These are phyloP conservation scores for Cairneyella variabilis DNA, from an alignment of 495 filamentous ascomycete genomes.

Conservation along the genomic window DNA sequence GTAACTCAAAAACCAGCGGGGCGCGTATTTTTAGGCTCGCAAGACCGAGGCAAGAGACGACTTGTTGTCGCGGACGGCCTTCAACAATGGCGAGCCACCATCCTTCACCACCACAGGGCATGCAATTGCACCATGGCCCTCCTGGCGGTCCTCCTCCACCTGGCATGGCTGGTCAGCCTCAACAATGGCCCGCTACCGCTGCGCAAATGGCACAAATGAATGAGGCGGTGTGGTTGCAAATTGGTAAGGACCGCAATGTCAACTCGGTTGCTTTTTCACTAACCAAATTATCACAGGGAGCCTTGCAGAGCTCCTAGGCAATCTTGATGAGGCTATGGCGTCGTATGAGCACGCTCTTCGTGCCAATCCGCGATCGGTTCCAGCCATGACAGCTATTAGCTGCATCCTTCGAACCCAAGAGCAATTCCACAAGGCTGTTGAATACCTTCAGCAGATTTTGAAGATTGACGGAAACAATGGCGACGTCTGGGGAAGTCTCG, in stretches of 20 bases:
- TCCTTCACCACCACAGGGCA: slow-evolving; percentile 50
- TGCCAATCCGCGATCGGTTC: slow-evolving; percentile 84
- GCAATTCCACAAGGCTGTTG: slow-evolving; percentile 89
- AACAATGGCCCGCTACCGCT: slow-evolving; percentile 25
- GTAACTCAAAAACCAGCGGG: no score
- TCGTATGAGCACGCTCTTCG: slow-evolving; percentile 87
- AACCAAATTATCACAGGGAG: slow-evolving; percentile 52
- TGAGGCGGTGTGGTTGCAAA: slow-evolving; percentile 88
- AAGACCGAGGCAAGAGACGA: no score
- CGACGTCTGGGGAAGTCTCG: slow-evolving; percentile 94
- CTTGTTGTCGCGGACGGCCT: slow-evolving; percentile 4
- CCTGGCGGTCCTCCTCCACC: slow-evolving; percentile 43
- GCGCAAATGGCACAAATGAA: slow-evolving; percentile 54
- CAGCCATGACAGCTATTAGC: slow-evolving; percentile 92
- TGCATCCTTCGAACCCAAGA: slow-evolving; percentile 87
- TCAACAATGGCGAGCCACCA: slow-evolving; percentile 50
- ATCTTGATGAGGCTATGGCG: slow-evolving; percentile 79
- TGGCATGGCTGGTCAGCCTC: slow-evolving; percentile 30
- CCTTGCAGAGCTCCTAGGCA: slow-evolving; percentile 82
- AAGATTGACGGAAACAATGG: slow-evolving; percentile 87
- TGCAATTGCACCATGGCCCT: slow-evolving; percentile 54
- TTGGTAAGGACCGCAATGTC: slow-evolving; percentile 58
- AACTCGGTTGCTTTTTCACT: not conserved
- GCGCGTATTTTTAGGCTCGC: no score
- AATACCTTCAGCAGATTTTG: slow-evolving; percentile 86